Evolutionary conservation across 1,139 yeast species (phyloP).

Genomic region (Yamadazyma triangularis): DNA sequence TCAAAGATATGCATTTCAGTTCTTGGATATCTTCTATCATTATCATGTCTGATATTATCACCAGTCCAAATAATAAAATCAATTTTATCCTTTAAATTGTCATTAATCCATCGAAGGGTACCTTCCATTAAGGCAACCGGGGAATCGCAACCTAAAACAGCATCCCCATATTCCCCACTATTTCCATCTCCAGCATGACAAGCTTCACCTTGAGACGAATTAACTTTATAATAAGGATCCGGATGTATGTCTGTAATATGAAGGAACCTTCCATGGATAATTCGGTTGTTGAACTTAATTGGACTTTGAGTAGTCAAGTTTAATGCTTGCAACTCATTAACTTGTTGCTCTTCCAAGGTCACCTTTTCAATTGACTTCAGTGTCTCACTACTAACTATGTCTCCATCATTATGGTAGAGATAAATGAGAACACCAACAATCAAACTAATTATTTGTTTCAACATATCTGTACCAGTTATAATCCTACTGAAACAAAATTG

Average conservation of each 20-base stretch:
- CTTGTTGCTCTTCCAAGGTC: slow-evolving; percentile 1
- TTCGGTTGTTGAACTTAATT: slow-evolving; percentile 24
- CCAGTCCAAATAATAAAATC: slow-evolving; percentile 92
- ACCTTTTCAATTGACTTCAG: too few species aligned
- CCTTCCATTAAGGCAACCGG: slow-evolving; percentile 58
- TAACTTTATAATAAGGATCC: slow-evolving; percentile 61
- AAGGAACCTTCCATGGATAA: slow-evolving; percentile 66
- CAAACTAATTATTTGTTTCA: too few species aligned
- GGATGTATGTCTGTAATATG: slow-evolving; percentile 87
- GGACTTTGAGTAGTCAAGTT: slow-evolving; percentile 30
- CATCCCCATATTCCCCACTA: slow-evolving; percentile 72
- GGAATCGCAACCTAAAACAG: slow-evolving; percentile 68
- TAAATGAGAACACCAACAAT: too few species aligned
- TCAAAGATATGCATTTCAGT: slow-evolving; percentile 66
- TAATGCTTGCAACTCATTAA: slow-evolving; percentile 6
- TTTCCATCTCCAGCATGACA: slow-evolving; percentile 58
- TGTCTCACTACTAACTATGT: too few species aligned
- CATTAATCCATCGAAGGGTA: slow-evolving; percentile 63
- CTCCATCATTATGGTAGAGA: too few species aligned
- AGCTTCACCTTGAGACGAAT: slow-evolving; percentile 41
- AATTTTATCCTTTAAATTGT: slow-evolving; percentile 64
- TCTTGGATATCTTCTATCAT: slow-evolving; percentile 69
- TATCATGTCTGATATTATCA: slow-evolving; percentile 82
- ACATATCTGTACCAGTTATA: too few species aligned
- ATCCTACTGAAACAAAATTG: too few species aligned